These are phyloP conservation scores for Xylariales sp. DNA, from an alignment of 2,329 filamentous ascomycete species.

Conservation along the genomic window DNA sequence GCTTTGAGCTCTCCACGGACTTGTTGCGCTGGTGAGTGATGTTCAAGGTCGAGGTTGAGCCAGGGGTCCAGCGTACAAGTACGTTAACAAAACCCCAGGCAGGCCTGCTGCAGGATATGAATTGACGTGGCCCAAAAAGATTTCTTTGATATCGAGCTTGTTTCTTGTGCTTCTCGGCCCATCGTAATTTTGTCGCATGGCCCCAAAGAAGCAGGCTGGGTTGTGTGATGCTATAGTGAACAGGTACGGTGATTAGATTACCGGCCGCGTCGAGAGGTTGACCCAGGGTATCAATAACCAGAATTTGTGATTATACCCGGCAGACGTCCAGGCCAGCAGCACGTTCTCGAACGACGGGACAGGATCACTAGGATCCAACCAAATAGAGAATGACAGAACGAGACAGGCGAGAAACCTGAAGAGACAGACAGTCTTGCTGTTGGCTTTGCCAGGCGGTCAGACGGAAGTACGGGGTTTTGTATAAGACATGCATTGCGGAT, in stretches of 20 bases:
- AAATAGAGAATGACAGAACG: slow-evolving; percentile 10
- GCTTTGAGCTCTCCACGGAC: not conserved
- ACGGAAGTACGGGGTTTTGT: slow-evolving; percentile 6
- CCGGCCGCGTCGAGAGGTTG: slow-evolving; percentile 18
- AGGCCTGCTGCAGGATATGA: slow-evolving; percentile 8
- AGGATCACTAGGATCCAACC: slow-evolving; percentile 15
- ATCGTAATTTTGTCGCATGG: not conserved
- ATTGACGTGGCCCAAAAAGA: no score
- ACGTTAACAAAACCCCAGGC: not conserved
- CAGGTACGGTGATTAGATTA: slow-evolving; percentile 19
- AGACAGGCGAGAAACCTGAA: slow-evolving; percentile 3
- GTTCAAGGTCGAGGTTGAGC: not conserved
- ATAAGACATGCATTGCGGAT: slow-evolving; percentile 13
- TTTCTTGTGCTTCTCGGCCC: not conserved
- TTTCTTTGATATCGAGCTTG: slow-evolving; percentile 3
- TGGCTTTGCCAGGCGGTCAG: not conserved
- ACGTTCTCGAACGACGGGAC: slow-evolving; percentile 20
- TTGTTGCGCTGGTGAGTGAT: not conserved
- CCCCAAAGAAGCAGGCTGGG: not conserved
- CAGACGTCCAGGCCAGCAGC: slow-evolving; percentile 13
- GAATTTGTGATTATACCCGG: slow-evolving; percentile 24
- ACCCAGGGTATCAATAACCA: slow-evolving; percentile 17
- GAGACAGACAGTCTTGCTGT: slow-evolving; percentile 2
- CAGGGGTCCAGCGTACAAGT: not conserved
- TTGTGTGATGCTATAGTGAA: not conserved